phyloP scores from a whole-genome alignment of 345 rosid genomes.

The Pelargonium nanum region DNA sequence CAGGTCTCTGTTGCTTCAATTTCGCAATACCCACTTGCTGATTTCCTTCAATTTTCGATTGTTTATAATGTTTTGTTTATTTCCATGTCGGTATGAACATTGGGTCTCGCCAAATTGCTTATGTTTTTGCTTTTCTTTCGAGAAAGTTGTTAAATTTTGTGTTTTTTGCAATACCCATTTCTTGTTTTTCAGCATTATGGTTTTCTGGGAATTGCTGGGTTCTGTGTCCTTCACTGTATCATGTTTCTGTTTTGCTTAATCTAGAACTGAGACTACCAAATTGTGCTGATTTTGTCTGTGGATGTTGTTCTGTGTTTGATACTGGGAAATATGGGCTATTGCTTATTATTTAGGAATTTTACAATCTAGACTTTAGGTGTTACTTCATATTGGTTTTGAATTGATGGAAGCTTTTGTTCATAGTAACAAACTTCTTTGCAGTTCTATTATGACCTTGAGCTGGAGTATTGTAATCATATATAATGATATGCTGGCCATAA shows the following conservation, averaged over 20 bases:
- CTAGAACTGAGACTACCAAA: neutral
- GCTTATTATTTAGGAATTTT: neutral
- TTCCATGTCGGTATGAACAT: neutral
- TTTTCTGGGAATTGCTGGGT: neutral
- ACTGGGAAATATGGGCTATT: neutral
- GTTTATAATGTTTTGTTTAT: neutral
- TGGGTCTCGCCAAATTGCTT: neutral
- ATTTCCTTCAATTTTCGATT: neutral
- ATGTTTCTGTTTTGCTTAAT: neutral
- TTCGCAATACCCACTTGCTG: neutral
- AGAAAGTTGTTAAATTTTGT: neutral
- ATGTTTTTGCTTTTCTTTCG: neutral
- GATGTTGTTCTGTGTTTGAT: neutral
- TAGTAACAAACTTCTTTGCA: too few relatives aligned
- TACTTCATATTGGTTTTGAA: too few relatives aligned
- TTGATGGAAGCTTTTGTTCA: too few relatives aligned
- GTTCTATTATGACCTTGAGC: too few relatives aligned
- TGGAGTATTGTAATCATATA: too few relatives aligned
- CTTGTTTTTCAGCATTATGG: neutral
- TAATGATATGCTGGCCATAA: too few relatives aligned
- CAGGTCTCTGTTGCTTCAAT: constrained; percentile 29
- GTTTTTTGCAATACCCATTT: neutral
- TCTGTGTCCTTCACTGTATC: neutral
- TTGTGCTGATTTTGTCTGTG: neutral
- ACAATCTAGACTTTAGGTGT: too few relatives aligned